Evolutionary conservation across 2,329 filamentous ascomycete genomes (phyloP), one percentile per base, ranked within the genome.

Genomic region (Mycocentrospora acerina): DNA sequence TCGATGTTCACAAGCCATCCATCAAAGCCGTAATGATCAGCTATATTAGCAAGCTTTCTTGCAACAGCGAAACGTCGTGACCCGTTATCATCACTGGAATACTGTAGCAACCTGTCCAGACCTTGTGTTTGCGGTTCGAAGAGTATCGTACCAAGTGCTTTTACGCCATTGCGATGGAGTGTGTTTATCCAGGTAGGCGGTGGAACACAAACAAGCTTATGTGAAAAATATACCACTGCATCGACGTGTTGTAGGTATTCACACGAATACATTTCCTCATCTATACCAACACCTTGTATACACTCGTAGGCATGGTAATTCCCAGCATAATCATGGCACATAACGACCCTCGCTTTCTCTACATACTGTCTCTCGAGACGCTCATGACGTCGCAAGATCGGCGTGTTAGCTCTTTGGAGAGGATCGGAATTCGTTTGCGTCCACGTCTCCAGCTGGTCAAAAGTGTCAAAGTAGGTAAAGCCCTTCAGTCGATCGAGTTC

Each of bases 1-100:
- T 75, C 72, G 16, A 75, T 67, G 32, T 75, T 74, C 24, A 75
- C 44, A 22, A 75, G 53, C 69, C 70, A 75, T 12, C 71, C 72
- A 40, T 75, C 71, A 37, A 75, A 75, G 9, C 70, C 70, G 42
- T 69, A 69, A 12, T 64, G 54, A 12, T 54, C 49, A 9, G 71
- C 69, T 29, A 75, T 67, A 11, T 41, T 36, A 7, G 65, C 65
- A 7, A 75, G 46, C 34, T 65, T 66, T 14, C 51, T 59, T 15
- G 68, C 70, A 13, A 71, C 46, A 7, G 60, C 40, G 27, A 68
- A 72, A 5, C 46, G 42, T 6, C 46, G 42, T 6, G 19, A 9
- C 19, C 9, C 9, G 3, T 58, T 13, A 3, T 30, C 28, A n/a
- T 46, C 43, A n/a, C 32, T 37, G n/a, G 35, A 24, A 6, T 13